phyloP scores from a whole-genome alignment of 1,284 basidiomycete genomes.

The Violaceomyces palustris region DNA sequence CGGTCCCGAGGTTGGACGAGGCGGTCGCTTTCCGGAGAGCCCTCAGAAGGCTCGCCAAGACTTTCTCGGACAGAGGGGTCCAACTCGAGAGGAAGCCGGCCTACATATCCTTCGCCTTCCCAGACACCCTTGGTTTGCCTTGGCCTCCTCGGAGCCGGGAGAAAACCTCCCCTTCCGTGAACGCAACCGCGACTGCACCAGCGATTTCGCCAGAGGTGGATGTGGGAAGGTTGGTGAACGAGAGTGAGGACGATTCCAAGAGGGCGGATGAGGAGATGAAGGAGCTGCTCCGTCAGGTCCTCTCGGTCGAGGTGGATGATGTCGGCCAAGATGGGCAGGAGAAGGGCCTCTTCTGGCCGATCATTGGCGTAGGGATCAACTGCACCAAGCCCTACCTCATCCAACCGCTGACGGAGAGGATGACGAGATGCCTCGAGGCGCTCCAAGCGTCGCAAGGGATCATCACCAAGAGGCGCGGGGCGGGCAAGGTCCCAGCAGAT shows the following conservation, averaged over 20 bases:
- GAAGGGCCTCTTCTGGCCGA: constrained; percentile 17
- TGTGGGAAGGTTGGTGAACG: neutral
- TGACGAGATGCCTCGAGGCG: constrained; percentile 15
- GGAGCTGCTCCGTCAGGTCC: constrained; percentile 3
- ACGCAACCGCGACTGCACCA: too few species aligned
- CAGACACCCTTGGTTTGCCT: constrained; percentile 24
- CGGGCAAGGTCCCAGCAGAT: too few species aligned
- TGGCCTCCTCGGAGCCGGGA: constrained; percentile 11
- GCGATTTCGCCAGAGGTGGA: too few species aligned
- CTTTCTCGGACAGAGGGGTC: constrained; percentile 6
- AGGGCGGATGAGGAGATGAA: constrained; percentile 16
- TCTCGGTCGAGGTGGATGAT: constrained; percentile 5
- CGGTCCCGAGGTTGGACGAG: constrained; percentile 41
- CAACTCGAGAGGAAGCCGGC: constrained; percentile 22
- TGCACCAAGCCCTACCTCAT: constrained; percentile 43
- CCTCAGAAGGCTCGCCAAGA: constrained; percentile 14
- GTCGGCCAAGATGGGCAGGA: constrained; percentile 8
- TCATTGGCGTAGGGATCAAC: constrained; percentile 42
- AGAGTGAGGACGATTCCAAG: too few species aligned
- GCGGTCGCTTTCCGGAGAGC: constrained; percentile 34
- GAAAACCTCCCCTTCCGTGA: too few species aligned
- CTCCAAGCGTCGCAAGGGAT: constrained; percentile 10
- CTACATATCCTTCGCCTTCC: constrained; percentile 35
- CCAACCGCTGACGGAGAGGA: constrained; percentile 15
- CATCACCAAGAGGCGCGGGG: too few species aligned